Evolutionary conservation across 164 flowering plant species (phyloP).

Genomic region (Aristolochia californica): DNA sequence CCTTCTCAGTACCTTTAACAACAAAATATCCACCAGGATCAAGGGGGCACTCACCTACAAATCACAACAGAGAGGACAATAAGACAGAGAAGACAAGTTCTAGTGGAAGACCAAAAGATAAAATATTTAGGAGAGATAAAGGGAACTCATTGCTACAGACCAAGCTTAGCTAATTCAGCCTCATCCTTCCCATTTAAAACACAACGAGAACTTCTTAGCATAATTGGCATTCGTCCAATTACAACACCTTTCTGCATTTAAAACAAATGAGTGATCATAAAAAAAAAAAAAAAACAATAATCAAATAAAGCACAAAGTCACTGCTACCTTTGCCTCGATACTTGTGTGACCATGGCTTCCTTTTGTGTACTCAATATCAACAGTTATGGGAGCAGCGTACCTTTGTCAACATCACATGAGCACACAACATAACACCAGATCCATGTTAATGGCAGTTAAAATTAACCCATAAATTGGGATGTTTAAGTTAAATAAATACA

Average conservation of each 20-base stretch:
- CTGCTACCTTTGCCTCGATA: constrained; percentile 1
- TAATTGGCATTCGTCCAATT: constrained; percentile 85
- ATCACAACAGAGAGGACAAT: constrained; percentile 1
- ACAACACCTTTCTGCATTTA: constrained; percentile 36
- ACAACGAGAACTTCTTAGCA: constrained; percentile 76
- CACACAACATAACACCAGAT: background rate
- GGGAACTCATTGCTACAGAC: constrained; percentile 21
- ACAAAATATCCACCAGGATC: constrained; percentile 97
- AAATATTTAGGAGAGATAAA: background rate
- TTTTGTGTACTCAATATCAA: constrained; percentile 33
- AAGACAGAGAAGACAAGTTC: background rate
- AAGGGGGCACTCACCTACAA: constrained; percentile 89
- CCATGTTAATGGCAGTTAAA: background rate
- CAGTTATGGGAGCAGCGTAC: constrained; percentile 73
- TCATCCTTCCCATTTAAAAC: constrained; percentile 67
- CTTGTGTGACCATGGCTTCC: constrained; percentile 23
- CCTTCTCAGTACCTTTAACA: constrained; percentile 95
- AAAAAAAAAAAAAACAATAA: too few species aligned
- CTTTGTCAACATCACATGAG: constrained; percentile 18
- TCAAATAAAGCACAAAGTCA: too few species aligned
- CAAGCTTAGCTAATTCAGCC: constrained; percentile 70
- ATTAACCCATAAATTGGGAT: too few species aligned
- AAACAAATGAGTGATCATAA: background rate
- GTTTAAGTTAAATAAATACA: too few species aligned
- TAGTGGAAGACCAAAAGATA: background rate